Conservation (phyloP, 139 green algal species). For the Ettlia oleoabundans region DNA sequence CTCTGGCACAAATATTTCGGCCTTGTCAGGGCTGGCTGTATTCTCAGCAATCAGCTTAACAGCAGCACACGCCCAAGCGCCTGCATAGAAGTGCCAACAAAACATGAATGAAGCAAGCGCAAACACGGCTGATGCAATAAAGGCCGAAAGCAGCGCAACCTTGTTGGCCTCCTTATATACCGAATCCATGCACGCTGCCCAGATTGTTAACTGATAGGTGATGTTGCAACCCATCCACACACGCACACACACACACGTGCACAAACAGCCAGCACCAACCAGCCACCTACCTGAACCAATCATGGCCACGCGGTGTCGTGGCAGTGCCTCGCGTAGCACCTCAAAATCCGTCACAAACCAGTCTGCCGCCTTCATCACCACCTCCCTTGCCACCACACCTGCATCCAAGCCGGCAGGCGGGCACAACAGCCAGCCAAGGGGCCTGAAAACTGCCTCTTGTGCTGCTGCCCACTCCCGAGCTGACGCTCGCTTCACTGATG, state of each 20-base stretch:
- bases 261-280: background rate
- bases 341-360: constrained; percentile 65
- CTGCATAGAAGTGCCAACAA: constrained; percentile 1
- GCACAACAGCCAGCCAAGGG: too few species aligned
- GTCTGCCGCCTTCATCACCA: constrained; percentile 61
- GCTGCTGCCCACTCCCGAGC: too few species aligned
- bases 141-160: too few species aligned
- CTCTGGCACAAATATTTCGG: constrained; percentile 64
- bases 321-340: constrained; percentile 41
- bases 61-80: constrained; percentile 69
- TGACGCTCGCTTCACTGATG: too few species aligned
- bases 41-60: constrained; percentile 60
- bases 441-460: too few species aligned
- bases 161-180: too few species aligned
- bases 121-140: too few species aligned
- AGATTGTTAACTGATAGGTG: too few species aligned
- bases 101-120: too few species aligned
- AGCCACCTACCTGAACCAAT: constrained; percentile 42
- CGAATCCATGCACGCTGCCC: too few species aligned
- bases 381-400: constrained; percentile 58
- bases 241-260: background rate
- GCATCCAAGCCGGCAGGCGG: constrained; percentile 22
- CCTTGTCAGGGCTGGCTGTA: constrained; percentile 32
- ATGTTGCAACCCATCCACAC: too few species aligned
- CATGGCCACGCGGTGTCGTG: constrained; percentile 35